Conservation (phyloP, 495 filamentous ascomycete species). For the Neohortaea acidophila region DNA sequence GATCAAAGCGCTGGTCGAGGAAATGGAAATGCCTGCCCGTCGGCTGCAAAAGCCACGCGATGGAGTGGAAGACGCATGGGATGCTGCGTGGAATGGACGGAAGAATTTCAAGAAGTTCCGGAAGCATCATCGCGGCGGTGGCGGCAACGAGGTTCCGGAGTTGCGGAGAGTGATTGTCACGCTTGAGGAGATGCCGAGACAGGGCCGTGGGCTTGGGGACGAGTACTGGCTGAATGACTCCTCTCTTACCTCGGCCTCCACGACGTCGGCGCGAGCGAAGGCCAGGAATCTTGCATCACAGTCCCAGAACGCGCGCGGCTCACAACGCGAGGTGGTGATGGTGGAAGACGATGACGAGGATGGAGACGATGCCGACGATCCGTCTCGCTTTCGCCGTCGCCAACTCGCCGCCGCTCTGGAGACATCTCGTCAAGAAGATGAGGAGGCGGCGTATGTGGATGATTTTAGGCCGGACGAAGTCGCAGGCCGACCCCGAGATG, state of each 20-base stretch:
- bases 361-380: slow-evolving; percentile 3
- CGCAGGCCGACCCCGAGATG: slow-evolving; percentile 8
- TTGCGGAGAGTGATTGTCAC: slow-evolving; percentile 54
- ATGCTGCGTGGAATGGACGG: slow-evolving; percentile 83
- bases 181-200: slow-evolving; percentile 63
- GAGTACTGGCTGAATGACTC: slow-evolving; percentile 56
- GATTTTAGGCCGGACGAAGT: slow-evolving; percentile 22
- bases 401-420: too few relatives aligned
- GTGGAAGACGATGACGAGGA: slow-evolving; percentile 10
- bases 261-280: slow-evolving; percentile 18
- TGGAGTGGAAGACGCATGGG: slow-evolving; percentile 44
- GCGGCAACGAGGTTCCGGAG: slow-evolving; percentile 28
- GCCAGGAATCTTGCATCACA: slow-evolving; percentile 22
- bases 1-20: slow-evolving; percentile 63
- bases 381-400: slow-evolving; percentile 15
- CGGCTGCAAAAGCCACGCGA: too few relatives aligned
- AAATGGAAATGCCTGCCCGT: slow-evolving; percentile 35
- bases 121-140: slow-evolving; percentile 39
- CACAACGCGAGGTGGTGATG: slow-evolving; percentile 13
- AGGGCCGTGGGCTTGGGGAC: slow-evolving; percentile 71
- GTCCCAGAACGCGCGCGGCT: slow-evolving; percentile 12
- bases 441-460: slow-evolving; percentile 19
- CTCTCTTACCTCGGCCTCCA: slow-evolving; percentile 22
- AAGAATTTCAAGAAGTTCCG: slow-evolving; percentile 94
- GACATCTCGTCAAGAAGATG: slow-evolving; percentile 14